A percentile compares a stretch with the other conserved stretches of the same genome.
Evolutionary conservation across 2,329 filamentous ascomycete species (phyloP).

Genomic region (Paraconiothyrium brasiliense): DNA sequence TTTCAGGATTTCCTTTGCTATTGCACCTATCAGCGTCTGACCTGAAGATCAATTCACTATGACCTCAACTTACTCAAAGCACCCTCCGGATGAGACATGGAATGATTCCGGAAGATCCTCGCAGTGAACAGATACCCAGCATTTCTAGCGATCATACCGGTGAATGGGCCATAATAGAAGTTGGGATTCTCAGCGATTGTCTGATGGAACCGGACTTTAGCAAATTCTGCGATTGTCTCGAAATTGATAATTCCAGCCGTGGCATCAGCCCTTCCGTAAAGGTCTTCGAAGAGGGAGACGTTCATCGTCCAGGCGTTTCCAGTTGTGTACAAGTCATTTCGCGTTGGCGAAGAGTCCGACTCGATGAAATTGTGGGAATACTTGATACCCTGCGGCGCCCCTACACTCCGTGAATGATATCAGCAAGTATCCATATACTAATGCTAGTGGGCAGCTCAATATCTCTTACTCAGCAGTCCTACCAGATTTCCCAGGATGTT

Average conservation of each 20-base stretch:
- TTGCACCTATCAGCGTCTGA: neutral
- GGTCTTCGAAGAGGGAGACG: constrained; percentile 55
- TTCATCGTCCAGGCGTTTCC: constrained; percentile 54
- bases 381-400: constrained; percentile 53
- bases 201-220: constrained; percentile 19
- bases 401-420: constrained; percentile 19
- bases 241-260: neutral
- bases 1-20: constrained; percentile 46
- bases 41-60: too few species aligned
- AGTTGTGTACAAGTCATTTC: constrained; percentile 55
- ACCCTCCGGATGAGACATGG: neutral
- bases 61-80: constrained; percentile 10
- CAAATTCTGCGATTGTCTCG: constrained; percentile 11
- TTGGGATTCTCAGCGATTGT: constrained; percentile 60
- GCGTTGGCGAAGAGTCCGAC: constrained; percentile 51
- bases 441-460: too few species aligned
- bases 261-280: constrained; percentile 50
- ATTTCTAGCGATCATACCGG: constrained; percentile 60
- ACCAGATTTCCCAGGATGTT: constrained; percentile 56
- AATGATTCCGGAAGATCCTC: constrained; percentile 43
- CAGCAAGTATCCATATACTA: neutral
- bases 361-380: constrained; percentile 59
- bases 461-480: constrained; percentile 53
- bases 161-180: constrained; percentile 65
- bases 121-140: constrained; percentile 48